Evolutionary conservation across 2,329 filamentous ascomycete genomes (phyloP), one percentile per base, ranked within the genome.

Genomic region (Capronia americana): DNA sequence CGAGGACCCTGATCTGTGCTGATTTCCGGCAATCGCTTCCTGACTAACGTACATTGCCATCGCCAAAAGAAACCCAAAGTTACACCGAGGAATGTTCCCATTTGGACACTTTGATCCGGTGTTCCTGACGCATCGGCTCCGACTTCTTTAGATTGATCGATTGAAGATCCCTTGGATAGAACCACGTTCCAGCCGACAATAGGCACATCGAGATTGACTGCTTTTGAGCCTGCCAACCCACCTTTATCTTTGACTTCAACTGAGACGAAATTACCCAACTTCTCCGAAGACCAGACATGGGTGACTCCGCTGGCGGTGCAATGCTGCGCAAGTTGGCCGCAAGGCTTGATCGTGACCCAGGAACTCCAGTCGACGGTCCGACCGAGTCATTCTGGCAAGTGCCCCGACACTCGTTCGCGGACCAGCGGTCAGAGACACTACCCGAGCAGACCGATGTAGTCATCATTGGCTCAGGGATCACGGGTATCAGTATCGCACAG

Each of bases 381-480:
- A 80, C 78, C 1, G 24, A 71, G 6, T 75, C 79, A 4, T 77
- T 76, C 60, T 79, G 77, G 77, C 68, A 76, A 17, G 63, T 71
- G 34, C 61, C 69, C 0, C 69, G 69, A 0, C 75, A 76, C 66
- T 57, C 71, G 0, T 73, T 78, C 14, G 64, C 73, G 4, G 64
- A 72, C 2, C 53, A 55, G 1, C 68, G 70, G 14, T 70, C 70
- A 20, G 34, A 58, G 6, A 28, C 63, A n/a, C 65, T 78, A 0
- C 72, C 75, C 7, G 44, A 67, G 2, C 60, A 72, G 44, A 69
- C 74, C 1, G 74, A 78, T 57, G 65, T 75, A 50, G 75, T 71
- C 7, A 72, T 79, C 32, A 76, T 79, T 51, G 77, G 77, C 26
- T 79, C 77, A 4, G 77, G 77, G 1, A 77, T 79, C 57, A 76